Evolutionary conservation across 1,284 basidiomycete species (phyloP).

Genomic region (Cryptococcus jaspeensis): DNA sequence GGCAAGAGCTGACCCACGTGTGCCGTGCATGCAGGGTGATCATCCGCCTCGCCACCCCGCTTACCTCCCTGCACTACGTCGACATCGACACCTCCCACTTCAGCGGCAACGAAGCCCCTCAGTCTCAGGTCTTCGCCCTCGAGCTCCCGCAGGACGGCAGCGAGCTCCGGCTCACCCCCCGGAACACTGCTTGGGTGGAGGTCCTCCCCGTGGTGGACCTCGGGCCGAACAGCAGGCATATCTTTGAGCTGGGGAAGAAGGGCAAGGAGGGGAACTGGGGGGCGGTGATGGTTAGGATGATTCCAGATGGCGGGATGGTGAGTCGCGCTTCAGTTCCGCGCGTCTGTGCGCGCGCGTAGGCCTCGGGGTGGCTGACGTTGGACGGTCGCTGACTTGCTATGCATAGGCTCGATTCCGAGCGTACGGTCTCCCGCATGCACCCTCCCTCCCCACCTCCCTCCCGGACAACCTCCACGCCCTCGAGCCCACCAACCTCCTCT

Average conservation of each 20-base stretch:
- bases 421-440: slow-evolving; percentile 73
- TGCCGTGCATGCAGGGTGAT: slow-evolving; percentile 66
- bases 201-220: slow-evolving; percentile 71
- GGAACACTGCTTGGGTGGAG: slow-evolving; percentile 62
- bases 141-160: slow-evolving; percentile 55
- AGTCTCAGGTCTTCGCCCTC: slow-evolving; percentile 70
- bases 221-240: slow-evolving; percentile 79
- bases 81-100: slow-evolving; percentile 97
- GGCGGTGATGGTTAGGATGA: slow-evolving; percentile 90
- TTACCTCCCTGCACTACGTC: slow-evolving; percentile 70
- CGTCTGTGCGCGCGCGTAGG: no score
- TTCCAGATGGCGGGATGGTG: slow-evolving; percentile 94
- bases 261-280: slow-evolving; percentile 61
- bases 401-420: slow-evolving; percentile 82
- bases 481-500: slow-evolving; percentile 71
- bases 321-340: no score
- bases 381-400: neutral
- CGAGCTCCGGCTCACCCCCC: slow-evolving; percentile 31
- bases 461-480: slow-evolving; percentile 54
- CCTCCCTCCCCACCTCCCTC: slow-evolving; percentile 39
- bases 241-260: slow-evolving; percentile 61
- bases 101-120: slow-evolving; percentile 90
- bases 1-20: neutral
- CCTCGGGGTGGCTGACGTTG: no score
- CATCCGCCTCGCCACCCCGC: slow-evolving; percentile 74